A percentile compares a stretch with the other conserved stretches of the same genome.
Evolutionary conservation across 345 rosid species (phyloP).

Genomic region (Eucalyptus leucophloia): DNA sequence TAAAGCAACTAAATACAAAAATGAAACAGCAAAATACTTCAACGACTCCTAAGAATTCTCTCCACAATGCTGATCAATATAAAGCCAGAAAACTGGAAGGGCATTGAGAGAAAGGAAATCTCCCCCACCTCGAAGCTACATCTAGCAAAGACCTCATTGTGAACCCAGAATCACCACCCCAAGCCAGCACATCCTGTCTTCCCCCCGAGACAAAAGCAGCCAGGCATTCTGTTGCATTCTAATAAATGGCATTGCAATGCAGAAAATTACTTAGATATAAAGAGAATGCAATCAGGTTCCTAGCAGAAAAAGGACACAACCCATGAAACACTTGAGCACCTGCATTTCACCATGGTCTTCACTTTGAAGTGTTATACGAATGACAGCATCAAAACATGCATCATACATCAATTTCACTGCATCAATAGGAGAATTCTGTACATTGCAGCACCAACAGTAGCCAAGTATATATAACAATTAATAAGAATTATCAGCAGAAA

Average conservation of each 20-base stretch:
- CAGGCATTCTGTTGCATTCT: constrained; percentile 95
- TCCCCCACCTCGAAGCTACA: constrained; percentile 68
- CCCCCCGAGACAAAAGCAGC: constrained; percentile 74
- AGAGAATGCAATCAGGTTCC: not conserved
- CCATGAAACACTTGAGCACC: constrained; percentile 20
- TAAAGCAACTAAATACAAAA: not conserved
- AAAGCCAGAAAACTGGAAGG: not conserved
- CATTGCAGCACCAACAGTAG: constrained; percentile 32
- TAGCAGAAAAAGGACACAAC: not conserved
- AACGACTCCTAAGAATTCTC: not conserved
- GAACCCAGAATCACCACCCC: constrained; percentile 72
- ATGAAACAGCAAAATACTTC: not conserved
- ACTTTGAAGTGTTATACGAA: constrained; percentile 61
- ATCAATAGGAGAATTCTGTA: constrained; percentile 76
- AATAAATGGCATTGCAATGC: constrained; percentile 14
- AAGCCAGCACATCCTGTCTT: constrained; percentile 57
- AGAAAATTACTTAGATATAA: not conserved
- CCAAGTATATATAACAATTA: constrained; percentile 23
- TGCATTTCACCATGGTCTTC: constrained; percentile 93
- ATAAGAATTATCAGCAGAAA: not conserved
- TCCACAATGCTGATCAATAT: not conserved
- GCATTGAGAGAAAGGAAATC: not conserved
- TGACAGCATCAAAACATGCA: constrained; percentile 68
- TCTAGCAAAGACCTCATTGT: constrained; percentile 90
- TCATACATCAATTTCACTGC: constrained; percentile 60